Evolutionary conservation across 2,329 filamentous ascomycete species (phyloP).

Genomic region (Apiospora saccharicola): DNA sequence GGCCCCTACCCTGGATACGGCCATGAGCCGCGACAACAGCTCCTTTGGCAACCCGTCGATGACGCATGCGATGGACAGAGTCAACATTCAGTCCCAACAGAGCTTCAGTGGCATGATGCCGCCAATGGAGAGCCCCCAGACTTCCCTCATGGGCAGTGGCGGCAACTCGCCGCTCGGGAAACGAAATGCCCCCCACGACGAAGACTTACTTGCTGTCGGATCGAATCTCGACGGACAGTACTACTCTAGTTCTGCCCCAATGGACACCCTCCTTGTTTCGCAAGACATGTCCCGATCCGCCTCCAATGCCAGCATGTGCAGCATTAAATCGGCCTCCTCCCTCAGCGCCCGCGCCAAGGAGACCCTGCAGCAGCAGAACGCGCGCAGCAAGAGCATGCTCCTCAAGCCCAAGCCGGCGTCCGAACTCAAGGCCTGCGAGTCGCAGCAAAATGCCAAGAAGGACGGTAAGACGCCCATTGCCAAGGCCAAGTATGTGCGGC

Average conservation of each 20-base stretch:
- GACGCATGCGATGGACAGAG: conserved; percentile 42
- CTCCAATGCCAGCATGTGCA: conserved; percentile 53
- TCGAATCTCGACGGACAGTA: conserved; percentile 43
- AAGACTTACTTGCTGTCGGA: conserved; percentile 46
- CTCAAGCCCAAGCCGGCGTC: conserved; percentile 55
- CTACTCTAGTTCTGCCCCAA: conserved; percentile 41
- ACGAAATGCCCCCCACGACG: conserved; percentile 36
- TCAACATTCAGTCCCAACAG: conserved; percentile 43
- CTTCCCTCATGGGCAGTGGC: conserved; percentile 33
- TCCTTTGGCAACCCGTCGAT: conserved; percentile 41
- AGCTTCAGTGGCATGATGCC: conserved; percentile 35
- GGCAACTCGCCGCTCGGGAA: conserved; percentile 40
- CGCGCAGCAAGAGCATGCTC: conserved; percentile 47
- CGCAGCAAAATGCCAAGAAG: conserved; percentile 41
- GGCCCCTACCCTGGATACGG: conserved; percentile 41
- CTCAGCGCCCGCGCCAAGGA: conserved; percentile 56
- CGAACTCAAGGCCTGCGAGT: conserved; percentile 38
- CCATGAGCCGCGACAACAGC: conserved; percentile 45
- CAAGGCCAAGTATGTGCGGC: conserved; percentile 62
- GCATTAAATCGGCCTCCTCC: conserved; percentile 54
- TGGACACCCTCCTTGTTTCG: conserved; percentile 42
- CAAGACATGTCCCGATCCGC: conserved; percentile 56
- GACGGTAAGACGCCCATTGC: conserved; percentile 52
- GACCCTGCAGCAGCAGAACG: conserved; percentile 54
- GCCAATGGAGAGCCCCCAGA: conserved; percentile 33